phyloP scores from a whole-genome alignment of 78 protist genomes.

The Diacronema lutheri region DNA sequence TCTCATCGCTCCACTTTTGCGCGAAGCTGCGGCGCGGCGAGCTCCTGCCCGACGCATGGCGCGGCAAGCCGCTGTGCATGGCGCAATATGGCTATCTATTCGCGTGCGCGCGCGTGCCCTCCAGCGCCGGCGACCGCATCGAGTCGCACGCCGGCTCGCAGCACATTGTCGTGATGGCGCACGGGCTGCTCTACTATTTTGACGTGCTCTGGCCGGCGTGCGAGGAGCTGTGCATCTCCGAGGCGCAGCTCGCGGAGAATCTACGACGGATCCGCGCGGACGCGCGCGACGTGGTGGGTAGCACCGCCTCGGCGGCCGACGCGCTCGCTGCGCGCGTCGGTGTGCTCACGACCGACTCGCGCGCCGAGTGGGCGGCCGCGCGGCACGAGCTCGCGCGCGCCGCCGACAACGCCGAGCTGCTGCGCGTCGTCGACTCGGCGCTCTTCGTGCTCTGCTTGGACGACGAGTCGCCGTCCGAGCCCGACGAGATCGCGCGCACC shows the following conservation, averaged over 20 bases:
- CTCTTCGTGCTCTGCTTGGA: conserved; percentile 3
- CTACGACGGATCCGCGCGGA: neutral
- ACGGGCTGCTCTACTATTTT: neutral
- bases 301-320: too few species aligned
- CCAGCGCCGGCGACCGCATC: neutral
- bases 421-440: neutral
- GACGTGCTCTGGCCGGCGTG: neutral
- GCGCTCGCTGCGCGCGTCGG: neutral
- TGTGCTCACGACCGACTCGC: neutral
- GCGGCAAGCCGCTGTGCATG: conserved; percentile 21
- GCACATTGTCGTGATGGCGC: conserved; percentile 1
- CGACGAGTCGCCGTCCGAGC: neutral
- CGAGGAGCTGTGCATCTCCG: neutral
- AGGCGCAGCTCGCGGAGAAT: neutral
- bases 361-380: neutral
- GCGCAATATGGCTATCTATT: neutral
- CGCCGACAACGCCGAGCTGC: neutral
- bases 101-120: neutral
- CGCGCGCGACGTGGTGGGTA: neutral
- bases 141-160: neutral
- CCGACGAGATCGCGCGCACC: neutral
- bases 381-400: neutral
- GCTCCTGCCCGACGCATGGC: neutral
- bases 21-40: neutral
- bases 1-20: neutral